Evolutionary conservation across 2,329 filamentous ascomycete genomes (phyloP).

Genomic region (Aspergillus jensenii): DNA sequence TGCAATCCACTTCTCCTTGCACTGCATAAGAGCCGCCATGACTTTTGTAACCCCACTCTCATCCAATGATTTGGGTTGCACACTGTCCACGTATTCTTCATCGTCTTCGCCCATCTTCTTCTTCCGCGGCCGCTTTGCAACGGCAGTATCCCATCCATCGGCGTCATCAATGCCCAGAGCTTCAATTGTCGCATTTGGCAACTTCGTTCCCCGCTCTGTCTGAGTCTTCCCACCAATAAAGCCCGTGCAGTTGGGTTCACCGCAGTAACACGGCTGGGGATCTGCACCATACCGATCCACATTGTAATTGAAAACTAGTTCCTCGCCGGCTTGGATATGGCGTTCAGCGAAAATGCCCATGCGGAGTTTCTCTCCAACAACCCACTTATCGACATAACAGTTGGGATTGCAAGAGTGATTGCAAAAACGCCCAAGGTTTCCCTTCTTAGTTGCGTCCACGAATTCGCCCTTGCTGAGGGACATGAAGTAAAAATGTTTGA

Average conservation of each 20-base stretch:
- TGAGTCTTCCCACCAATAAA: slow-evolving; percentile 98
- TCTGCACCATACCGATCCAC: slow-evolving; percentile 97
- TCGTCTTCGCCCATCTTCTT: slow-evolving; percentile 91
- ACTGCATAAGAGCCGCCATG: slow-evolving; percentile 95
- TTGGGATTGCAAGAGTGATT: slow-evolving; percentile 99
- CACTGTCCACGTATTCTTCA: slow-evolving; percentile 90
- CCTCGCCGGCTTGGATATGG: slow-evolving; percentile 81
- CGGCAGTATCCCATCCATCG: slow-evolving; percentile 87
- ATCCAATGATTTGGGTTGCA: slow-evolving; percentile 75
- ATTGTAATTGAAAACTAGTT: slow-evolving; percentile 99
- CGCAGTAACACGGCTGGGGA: slow-evolving; percentile 95
- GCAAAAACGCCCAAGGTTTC: slow-evolving; percentile 94
- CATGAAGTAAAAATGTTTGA: slow-evolving; percentile 99
- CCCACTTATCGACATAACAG: slow-evolving; percentile 99
- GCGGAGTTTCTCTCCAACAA: slow-evolving; percentile 91
- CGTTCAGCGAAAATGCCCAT: slow-evolving; percentile 98
- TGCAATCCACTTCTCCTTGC: slow-evolving; percentile 99
- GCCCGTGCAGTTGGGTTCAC: slow-evolving; percentile 88
- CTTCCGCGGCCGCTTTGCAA: slow-evolving; percentile 86
- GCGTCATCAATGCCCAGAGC: slow-evolving; percentile 92
- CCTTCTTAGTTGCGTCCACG: slow-evolving; percentile 94
- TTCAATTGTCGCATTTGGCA: slow-evolving; percentile 86
- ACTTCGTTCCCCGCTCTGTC: slow-evolving; percentile 89
- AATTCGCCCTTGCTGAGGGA: slow-evolving; percentile 95
- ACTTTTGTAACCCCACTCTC: slow-evolving; percentile 87